phyloP scores from a whole-genome alignment of 129 eudicot genomes.

The Oenanthe sinensis region DNA sequence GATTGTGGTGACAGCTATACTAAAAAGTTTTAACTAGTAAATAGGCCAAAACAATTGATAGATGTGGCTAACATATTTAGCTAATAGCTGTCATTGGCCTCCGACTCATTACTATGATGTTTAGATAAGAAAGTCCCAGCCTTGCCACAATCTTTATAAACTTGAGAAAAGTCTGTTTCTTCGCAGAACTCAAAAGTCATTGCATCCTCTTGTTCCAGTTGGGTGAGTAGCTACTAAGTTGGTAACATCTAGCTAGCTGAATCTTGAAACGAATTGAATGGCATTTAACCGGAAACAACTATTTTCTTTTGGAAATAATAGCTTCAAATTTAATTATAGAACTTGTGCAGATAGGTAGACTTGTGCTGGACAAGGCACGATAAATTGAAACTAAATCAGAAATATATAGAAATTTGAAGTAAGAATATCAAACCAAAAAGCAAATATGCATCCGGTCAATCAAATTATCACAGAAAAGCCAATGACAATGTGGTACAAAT shows the following conservation, averaged over 20 bases:
- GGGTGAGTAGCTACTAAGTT: not conserved
- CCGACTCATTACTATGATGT: not conserved
- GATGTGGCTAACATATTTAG: not conserved
- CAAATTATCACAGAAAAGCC: not conserved
- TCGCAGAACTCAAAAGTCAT: not conserved
- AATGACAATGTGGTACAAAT: not conserved
- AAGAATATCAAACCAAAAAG: not conserved
- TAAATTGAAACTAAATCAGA: not conserved
- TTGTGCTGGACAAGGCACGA: not conserved
- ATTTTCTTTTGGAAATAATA: not conserved
- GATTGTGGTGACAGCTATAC: not conserved
- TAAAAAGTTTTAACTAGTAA: not conserved
- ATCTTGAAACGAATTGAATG: not conserved
- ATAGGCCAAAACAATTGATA: too few relatives aligned
- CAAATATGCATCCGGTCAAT: not conserved
- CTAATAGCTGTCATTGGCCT: not conserved
- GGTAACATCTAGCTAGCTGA: not conserved
- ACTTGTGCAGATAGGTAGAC: not conserved
- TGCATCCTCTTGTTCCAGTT: not conserved
- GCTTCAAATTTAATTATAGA: not conserved
- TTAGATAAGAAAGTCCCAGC: not conserved
- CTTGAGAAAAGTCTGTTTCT: not conserved
- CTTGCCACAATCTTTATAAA: not conserved
- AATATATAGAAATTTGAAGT: not conserved
- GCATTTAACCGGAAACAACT: not conserved